A percentile compares a stretch with the other conserved stretches of the same genome.
Evolutionary conservation across 805 yeast genomes (phyloP).

Genomic region (Nematodospora valgi): DNA sequence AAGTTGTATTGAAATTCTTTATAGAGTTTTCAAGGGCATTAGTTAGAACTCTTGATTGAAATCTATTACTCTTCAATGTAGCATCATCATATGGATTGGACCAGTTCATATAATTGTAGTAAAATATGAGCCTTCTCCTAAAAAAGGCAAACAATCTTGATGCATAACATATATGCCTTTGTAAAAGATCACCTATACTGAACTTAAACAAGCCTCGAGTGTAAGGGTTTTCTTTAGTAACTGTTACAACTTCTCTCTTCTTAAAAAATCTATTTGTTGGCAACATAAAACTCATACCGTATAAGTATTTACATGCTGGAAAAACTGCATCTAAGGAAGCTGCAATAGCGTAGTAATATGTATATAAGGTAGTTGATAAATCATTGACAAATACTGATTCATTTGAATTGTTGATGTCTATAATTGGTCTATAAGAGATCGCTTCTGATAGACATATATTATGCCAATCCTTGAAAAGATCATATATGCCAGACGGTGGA

Average conservation of each 20-base stretch:
- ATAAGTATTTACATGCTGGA: slow-evolving; percentile 20
- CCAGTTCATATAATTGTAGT: slow-evolving; percentile 17
- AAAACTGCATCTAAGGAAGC: slow-evolving; percentile 21
- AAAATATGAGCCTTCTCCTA: slow-evolving; percentile 17
- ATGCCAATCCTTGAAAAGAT: slow-evolving; percentile 19
- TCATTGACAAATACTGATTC: slow-evolving; percentile 12
- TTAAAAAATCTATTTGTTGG: slow-evolving; percentile 13
- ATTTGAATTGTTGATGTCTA: slow-evolving; percentile 2
- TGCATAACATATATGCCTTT: slow-evolving; percentile 23
- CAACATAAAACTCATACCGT: slow-evolving; percentile 17
- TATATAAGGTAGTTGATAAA: slow-evolving; percentile 17
- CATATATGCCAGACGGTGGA: slow-evolving; percentile 16
- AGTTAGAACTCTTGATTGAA: slow-evolving; percentile 12
- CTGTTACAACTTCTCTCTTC: slow-evolving; percentile 9
- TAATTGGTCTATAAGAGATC: slow-evolving; percentile 7
- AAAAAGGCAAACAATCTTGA: slow-evolving; percentile 22
- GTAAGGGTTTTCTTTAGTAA: slow-evolving; percentile 8
- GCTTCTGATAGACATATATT: slow-evolving; percentile 18
- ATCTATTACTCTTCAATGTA: slow-evolving; percentile 11
- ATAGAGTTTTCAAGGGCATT: slow-evolving; percentile 23
- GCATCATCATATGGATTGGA: slow-evolving; percentile 10
- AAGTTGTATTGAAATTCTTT: slow-evolving; percentile 16
- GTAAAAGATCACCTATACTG: slow-evolving; percentile 15
- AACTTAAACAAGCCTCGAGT: slow-evolving; percentile 4
- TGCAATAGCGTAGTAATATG: slow-evolving; percentile 20